A percentile compares a stretch with the other conserved stretches of the same genome.
These are phyloP conservation scores for Citrus inodora DNA, from an alignment of 345 rosid species.

Conservation along the genomic window DNA sequence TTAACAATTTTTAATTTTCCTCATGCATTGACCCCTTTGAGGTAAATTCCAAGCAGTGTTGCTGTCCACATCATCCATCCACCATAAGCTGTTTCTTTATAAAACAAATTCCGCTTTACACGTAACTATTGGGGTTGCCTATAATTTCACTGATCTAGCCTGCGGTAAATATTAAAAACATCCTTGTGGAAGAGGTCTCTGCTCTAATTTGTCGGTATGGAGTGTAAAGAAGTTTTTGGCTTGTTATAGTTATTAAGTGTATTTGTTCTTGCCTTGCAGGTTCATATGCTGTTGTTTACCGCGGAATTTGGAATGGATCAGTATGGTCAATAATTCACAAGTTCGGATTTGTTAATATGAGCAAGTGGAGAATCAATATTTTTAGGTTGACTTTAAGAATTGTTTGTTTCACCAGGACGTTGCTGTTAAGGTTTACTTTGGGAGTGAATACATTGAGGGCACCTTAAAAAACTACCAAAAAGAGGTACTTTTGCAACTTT, in stretches of 20 bases:
- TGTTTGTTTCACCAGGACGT: constrained; percentile 55
- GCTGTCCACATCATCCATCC: neutral
- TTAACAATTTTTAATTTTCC: neutral
- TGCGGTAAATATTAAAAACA: neutral
- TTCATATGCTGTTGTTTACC: constrained; percentile 69
- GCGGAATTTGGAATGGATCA: constrained; percentile 84
- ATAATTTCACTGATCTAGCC: neutral
- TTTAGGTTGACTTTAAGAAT: neutral
- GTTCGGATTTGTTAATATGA: neutral
- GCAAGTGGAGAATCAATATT: neutral
- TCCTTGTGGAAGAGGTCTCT: neutral
- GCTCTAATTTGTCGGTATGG: neutral
- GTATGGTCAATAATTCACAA: constrained; percentile 30
- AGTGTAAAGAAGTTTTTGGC: neutral
- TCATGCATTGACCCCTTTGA: neutral
- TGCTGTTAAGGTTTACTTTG: constrained; percentile 78
- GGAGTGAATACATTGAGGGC: constrained; percentile 50
- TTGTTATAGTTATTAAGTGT: neutral
- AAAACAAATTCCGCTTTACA: neutral
- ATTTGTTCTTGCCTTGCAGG: constrained; percentile 36
- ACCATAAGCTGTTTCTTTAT: neutral
- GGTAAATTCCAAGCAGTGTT: neutral
- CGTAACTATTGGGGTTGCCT: neutral
- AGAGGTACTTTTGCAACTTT: constrained; percentile 48
- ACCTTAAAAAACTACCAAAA: constrained; percentile 62